Base-by-base conservation (phyloP, 768 basidiomycete species). In the Coprinellus aureogranulatus region DNA sequence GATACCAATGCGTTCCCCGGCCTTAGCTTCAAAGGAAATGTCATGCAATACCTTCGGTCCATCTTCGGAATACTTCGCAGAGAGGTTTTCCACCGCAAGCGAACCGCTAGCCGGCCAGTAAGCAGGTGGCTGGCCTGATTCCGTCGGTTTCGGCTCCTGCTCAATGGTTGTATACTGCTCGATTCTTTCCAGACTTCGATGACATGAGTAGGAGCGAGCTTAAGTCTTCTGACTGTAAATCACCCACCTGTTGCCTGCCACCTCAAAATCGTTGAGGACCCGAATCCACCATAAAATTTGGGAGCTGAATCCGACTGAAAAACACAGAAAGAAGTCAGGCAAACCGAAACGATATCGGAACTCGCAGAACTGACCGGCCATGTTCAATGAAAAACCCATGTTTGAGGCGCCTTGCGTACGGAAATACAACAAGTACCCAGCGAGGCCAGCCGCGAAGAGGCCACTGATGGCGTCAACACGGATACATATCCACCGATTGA, bases 51-150 rank as follows among this genome's bases (percentile, higher is more conserved):
- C 85, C 22, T 75, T 69, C 1, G 85, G 85, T 12, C 72, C 73
- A 55, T 65, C 73, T 55, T 39, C 80, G 74, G 82, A 80, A 66
- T 87, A 87, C 30, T 74, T 70, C 20, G 86, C 84, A 11, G 76
- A 79, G 1, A 87, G 69, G 23, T 81, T 77, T 57, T 86, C 79
- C 3, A 84, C 79, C 2, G 72, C 68, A 30, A 88, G 73, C 27
- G 75, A 68, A 8, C 86, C 86, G 8, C 80, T 82, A 3, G 83
- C 72, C 0, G 87, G 86, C 87, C 87, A 89, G 55, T 84, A 78
- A 1, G 86, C 86, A 0, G 87, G 85, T 3, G 86, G 84, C 31
- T 71, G 66, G 34, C 80, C 79, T 1, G 64, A 57, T 4, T 65
- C 51, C 0, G 71, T 72, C 1, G 74, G 58, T 59, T 73, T 72